A percentile compares a stretch with the other conserved stretches of the same genome.
phyloP scores from a whole-genome alignment of 2,329 filamentous ascomycete species.

The Ciborinia camelliae region DNA sequence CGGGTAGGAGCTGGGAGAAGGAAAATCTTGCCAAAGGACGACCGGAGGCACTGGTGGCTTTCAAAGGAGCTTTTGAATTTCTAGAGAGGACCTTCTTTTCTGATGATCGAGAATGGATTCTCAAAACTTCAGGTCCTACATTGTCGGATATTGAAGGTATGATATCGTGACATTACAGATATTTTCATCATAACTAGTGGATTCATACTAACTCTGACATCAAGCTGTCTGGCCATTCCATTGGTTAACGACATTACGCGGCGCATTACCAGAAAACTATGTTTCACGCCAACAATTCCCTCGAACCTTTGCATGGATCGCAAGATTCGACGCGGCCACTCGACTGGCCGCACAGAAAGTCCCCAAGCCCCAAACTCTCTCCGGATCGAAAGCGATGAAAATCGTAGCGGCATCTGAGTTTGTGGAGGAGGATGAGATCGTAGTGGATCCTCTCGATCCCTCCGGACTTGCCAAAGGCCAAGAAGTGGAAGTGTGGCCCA shows the following conservation, averaged over 20 bases:
- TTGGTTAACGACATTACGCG: slow-evolving; percentile 58
- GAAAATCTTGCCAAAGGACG: slow-evolving; percentile 43
- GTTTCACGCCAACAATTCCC: slow-evolving; percentile 55
- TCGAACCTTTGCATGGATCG: slow-evolving; percentile 60
- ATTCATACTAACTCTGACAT: not conserved
- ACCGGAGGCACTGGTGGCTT: slow-evolving; percentile 54
- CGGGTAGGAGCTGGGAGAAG: slow-evolving; percentile 42
- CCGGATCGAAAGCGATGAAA: slow-evolving; percentile 52
- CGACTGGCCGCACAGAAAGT: slow-evolving; percentile 42
- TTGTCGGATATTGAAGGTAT: slow-evolving; percentile 65
- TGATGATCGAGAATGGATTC: slow-evolving; percentile 65
- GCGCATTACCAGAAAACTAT: slow-evolving; percentile 50
- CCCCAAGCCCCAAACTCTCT: slow-evolving; percentile 43
- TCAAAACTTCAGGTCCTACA: slow-evolving; percentile 49
- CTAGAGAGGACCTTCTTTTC: slow-evolving; percentile 61
- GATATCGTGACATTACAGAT: not conserved
- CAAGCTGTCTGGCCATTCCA: slow-evolving; percentile 59
- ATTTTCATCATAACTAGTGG: not conserved
- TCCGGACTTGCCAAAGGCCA: slow-evolving; percentile 52
- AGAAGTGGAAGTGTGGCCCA: slow-evolving; percentile 55
- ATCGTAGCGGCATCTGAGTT: slow-evolving; percentile 47
- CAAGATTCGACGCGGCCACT: slow-evolving; percentile 54
- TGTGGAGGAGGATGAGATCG: slow-evolving; percentile 44
- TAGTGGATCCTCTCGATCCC: slow-evolving; percentile 51
- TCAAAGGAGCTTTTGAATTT: slow-evolving; percentile 53